A percentile compares a stretch with the other conserved stretches of the same genome.
Conservation (phyloP, 768 basidiomycete genomes). For the Coprinellus micaceus region DNA sequence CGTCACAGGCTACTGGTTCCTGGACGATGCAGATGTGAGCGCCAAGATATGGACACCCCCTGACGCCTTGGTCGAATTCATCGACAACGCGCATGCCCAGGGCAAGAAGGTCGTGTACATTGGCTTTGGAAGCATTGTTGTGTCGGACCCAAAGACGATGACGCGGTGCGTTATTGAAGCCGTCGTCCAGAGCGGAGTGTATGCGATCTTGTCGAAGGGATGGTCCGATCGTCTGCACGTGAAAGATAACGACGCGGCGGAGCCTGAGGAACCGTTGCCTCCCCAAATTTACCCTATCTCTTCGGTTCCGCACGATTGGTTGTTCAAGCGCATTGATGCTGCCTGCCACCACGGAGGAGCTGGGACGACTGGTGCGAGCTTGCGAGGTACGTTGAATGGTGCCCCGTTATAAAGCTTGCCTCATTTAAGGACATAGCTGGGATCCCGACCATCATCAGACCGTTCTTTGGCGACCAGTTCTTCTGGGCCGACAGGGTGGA, state of each 20-base stretch:
- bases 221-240: constrained; percentile 89
- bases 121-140: constrained; percentile 96
- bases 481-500: constrained; percentile 99
- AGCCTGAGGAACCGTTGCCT: constrained; percentile 68
- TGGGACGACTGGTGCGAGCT: constrained; percentile 91
- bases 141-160: constrained; percentile 91
- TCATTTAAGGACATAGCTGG: constrained; percentile 53
- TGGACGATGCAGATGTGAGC: constrained; percentile 88
- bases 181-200: constrained; percentile 79
- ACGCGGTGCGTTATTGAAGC: constrained; percentile 89
- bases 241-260: constrained; percentile 56
- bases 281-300: constrained; percentile 79
- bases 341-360: constrained; percentile 98
- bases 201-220: constrained; percentile 93
- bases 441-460: constrained; percentile 92
- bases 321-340: constrained; percentile 92
- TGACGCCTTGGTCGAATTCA: constrained; percentile 72
- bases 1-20: constrained; percentile 95
- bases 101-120: constrained; percentile 95
- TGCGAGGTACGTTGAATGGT: constrained; percentile 59
- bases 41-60: constrained; percentile 89
- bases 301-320: constrained; percentile 93
- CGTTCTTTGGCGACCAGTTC: constrained; percentile 97
- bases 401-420: neutral
- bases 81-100: constrained; percentile 67